Evolutionary conservation across 1,284 basidiomycete species (phyloP).

Genomic region (Marasmius fiardii): DNA sequence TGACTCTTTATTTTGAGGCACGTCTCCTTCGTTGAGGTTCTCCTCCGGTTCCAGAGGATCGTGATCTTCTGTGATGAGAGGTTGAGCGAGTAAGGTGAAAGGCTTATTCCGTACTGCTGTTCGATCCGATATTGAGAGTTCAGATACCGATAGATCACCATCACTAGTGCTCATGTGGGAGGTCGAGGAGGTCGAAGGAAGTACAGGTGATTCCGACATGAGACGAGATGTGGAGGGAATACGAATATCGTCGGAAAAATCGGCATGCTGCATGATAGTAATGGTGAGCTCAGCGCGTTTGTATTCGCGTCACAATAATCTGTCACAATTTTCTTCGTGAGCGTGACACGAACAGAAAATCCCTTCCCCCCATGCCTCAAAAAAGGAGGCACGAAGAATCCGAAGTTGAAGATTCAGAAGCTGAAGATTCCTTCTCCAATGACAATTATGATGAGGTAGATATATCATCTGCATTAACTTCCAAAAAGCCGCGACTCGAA

Average conservation of each 20-base stretch:
- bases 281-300: neutral
- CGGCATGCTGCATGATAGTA: neutral
- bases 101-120: constrained; percentile 25
- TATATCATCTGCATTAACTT: constrained; percentile 39
- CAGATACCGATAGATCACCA: constrained; percentile 60
- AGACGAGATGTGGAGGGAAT: constrained; percentile 34
- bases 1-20: constrained; percentile 10
- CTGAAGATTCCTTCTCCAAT: neutral
- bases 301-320: neutral
- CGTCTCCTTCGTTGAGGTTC: constrained; percentile 8
- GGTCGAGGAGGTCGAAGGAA: constrained; percentile 35
- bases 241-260: constrained; percentile 1
- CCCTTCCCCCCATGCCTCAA: neutral
- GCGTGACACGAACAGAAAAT: too few species aligned
- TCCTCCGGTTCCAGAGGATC: constrained; percentile 6
- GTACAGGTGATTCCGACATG: constrained; percentile 47
- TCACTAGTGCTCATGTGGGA: constrained; percentile 32
- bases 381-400: neutral
- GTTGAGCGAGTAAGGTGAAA: constrained; percentile 40
- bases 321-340: neutral
- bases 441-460: constrained; percentile 18
- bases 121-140: constrained; percentile 49
- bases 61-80: constrained; percentile 9
- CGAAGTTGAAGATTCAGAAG: neutral
- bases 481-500: constrained; percentile 27